Conservation (phyloP, 2,329 filamentous ascomycete genomes). For the Podosphaera xanthii region DNA sequence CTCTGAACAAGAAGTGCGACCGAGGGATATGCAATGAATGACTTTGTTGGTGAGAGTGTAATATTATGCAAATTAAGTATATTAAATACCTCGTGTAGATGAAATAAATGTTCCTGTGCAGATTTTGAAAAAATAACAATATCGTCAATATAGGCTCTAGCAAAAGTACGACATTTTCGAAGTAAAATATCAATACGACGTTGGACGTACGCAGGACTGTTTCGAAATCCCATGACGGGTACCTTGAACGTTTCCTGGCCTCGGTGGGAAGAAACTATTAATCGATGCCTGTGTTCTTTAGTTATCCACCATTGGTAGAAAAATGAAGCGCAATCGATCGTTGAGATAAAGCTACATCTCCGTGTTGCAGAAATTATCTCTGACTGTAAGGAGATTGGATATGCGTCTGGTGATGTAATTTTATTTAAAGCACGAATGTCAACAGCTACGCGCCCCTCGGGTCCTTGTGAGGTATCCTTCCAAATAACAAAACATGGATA, state of each 20-base stretch:
- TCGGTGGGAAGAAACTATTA: not conserved
- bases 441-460: too few species aligned
- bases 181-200: not conserved
- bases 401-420: not conserved
- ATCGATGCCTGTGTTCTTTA: not conserved
- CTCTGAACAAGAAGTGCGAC: too few species aligned
- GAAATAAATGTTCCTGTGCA: not conserved
- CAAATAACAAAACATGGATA: too few species aligned
- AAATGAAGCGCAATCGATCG: not conserved
- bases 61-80: not conserved
- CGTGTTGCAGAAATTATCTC: not conserved
- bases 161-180: not conserved
- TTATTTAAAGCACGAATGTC: not conserved
- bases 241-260: not conserved
- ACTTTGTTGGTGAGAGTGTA: too few species aligned
- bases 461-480: too few species aligned
- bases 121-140: not conserved
- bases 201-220: not conserved
- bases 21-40: too few species aligned
- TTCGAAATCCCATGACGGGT: not conserved
- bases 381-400: not conserved
- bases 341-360: not conserved
- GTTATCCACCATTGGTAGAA: not conserved
- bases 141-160: not conserved
- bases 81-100: not conserved